Evolutionary conservation across 2,329 filamentous ascomycete species (phyloP), one percentile per base, ranked within the genome.

Genomic region (Fusarium tjaetaba): DNA sequence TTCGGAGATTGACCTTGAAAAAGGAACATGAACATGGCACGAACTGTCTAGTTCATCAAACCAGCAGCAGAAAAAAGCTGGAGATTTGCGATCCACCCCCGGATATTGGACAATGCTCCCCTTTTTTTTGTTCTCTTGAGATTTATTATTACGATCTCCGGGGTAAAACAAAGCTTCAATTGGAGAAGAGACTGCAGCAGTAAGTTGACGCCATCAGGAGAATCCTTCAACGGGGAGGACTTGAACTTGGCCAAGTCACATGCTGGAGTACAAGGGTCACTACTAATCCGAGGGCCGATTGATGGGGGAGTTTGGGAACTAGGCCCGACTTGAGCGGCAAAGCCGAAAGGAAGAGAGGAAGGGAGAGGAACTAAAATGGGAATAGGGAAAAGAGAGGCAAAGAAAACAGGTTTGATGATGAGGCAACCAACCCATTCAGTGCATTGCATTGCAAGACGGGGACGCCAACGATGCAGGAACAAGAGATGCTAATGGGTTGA

Each of bases 401-500:
- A n/a, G 34, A 55, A 58, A 69, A 61, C 65, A 56, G 41, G 66
- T 61, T 61, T 57, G 39, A 38, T 39, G 61, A 38, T 34, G 34
- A 24, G 51, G 38, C 64, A 76, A 62, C 66, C 60, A 62, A 64
- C 67, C 67, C 60, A 62, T 51, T 52, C 53, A 61, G 39, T 53
- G 24, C 36, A 55, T 43, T 57, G 24, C 42, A 49, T 39, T 53
- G 24, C 42, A 49, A 32, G 26, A 10, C 26, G 32, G 61, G 66
- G 58, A 58, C 43, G 61, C 58, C 61, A 72, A 43, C 30, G 34
- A 74, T 66, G 72, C 72, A 72, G 72, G 61, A 73, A 73, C 70
- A 39, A 26, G 30, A 65, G 41, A 46, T 55, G 57, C 24, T 62
- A 43, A 59, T 28, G 34, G 32, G 32, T 42, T 39, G n/a, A 65